Conservation (phyloP, 2,329 filamentous ascomycete species). For the Penicillium sclerotigenum region DNA sequence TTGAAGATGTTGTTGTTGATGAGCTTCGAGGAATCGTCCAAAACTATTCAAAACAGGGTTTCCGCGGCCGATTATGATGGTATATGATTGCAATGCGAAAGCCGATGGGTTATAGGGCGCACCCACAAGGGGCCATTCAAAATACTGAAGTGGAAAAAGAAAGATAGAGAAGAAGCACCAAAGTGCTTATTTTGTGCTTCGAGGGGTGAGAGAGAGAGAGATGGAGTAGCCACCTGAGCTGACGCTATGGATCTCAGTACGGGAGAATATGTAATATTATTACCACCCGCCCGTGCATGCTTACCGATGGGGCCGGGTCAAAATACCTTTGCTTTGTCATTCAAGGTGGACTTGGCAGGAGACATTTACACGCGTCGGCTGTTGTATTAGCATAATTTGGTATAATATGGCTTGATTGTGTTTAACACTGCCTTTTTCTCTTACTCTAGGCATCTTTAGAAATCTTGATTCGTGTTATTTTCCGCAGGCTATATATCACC, state of each 20-base stretch:
- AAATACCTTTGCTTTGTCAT: conserved; percentile 6
- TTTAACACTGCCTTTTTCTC: background rate
- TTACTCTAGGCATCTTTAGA: background rate
- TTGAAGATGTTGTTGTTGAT: background rate
- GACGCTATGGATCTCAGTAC: conserved; percentile 3
- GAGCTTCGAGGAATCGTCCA: background rate
- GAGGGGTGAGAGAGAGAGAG: conserved; percentile 7
- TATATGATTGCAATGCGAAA: conserved; percentile 2
- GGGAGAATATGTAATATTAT: background rate
- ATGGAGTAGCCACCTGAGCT: conserved; percentile 2
- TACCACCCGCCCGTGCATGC: conserved; percentile 1
- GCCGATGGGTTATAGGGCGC: conserved; percentile 7
- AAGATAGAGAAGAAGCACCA: conserved; percentile 3
- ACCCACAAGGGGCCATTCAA: conserved; percentile 27
- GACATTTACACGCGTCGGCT: conserved; percentile 5
- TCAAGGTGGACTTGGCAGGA: background rate
- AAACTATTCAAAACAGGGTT: conserved; percentile 1
- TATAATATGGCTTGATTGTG: background rate
- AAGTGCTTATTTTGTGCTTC: conserved; percentile 5
- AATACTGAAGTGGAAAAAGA: background rate
- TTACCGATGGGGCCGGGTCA: conserved; percentile 2
- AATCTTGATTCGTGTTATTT: background rate
- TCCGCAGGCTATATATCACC: background rate
- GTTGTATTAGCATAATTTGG: background rate
- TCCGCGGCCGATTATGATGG: conserved; percentile 2